Percentiles rank a stretch among this genome's conserved stretches.
These are phyloP conservation scores for Cladosporium phlei DNA, from an alignment of 2,329 filamentous ascomycete genomes.

Conservation along the genomic window DNA sequence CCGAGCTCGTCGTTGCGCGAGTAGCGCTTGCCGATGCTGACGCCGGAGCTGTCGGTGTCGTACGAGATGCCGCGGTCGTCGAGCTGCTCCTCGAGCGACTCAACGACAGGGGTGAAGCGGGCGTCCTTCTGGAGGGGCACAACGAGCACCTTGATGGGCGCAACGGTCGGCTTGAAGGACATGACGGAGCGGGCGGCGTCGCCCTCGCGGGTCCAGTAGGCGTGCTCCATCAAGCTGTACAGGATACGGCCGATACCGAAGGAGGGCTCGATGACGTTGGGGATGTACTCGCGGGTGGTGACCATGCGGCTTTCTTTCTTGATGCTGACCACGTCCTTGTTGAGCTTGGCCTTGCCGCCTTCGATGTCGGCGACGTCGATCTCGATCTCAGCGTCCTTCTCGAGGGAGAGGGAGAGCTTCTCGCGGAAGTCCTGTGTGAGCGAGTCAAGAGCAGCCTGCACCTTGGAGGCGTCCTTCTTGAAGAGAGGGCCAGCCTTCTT, in stretches of 20 bases:
- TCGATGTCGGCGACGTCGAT: conserved; percentile 66
- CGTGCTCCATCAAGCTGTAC: conserved; percentile 89
- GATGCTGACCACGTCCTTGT: conserved; percentile 74
- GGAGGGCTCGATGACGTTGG: conserved; percentile 83
- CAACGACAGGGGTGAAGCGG: conserved; percentile 73
- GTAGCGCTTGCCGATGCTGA: conserved; percentile 92
- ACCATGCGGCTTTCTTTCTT: conserved; percentile 78
- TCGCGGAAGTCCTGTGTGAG: conserved; percentile 78
- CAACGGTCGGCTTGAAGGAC: conserved; percentile 70
- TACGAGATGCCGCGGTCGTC: conserved; percentile 73
- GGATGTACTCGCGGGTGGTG: conserved; percentile 83
- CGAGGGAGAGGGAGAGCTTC: conserved; percentile 69
- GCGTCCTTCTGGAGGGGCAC: conserved; percentile 79
- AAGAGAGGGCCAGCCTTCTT: conserved; percentile 94
- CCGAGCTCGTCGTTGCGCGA: conserved; percentile 92
- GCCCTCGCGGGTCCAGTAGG: conserved; percentile 83
- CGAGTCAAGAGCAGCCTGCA: conserved; percentile 72
- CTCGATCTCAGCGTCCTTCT: conserved; percentile 67
- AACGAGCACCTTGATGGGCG: conserved; percentile 92
- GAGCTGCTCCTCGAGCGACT: conserved; percentile 68
- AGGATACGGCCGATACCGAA: conserved; percentile 95
- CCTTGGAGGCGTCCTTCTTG: conserved; percentile 86
- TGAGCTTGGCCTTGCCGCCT: conserved; percentile 71
- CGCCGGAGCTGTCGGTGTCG: conserved; percentile 83
- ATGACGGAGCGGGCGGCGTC: conserved; percentile 81